Evolutionary conservation across 192 early-diverging fungal species (phyloP).

Genomic region (Tieghemiomyces parasiticus): DNA sequence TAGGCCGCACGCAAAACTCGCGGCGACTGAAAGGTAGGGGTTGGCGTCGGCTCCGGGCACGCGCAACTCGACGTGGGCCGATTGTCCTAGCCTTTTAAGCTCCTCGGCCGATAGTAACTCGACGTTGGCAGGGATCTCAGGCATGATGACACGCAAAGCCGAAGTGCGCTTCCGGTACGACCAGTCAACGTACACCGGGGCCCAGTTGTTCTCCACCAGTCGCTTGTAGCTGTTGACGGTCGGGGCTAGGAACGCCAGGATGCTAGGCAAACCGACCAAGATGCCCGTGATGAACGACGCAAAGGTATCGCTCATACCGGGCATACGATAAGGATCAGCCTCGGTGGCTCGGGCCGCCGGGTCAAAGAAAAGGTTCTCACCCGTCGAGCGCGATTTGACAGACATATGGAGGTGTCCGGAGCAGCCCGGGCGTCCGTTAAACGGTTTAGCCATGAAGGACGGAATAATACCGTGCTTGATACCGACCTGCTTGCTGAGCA

Average conservation of each 20-base stretch:
- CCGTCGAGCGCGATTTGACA: constrained; percentile 26
- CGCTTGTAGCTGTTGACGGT: constrained; percentile 77
- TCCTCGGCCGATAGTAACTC: no score
- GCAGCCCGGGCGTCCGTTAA: constrained; percentile 51
- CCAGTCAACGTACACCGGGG: constrained; percentile 65
- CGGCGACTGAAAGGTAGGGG: constrained; percentile 55
- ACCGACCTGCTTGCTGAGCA: constrained; percentile 52
- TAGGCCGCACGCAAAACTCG: constrained; percentile 51
- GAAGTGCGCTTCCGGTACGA: constrained; percentile 55
- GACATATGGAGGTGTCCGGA: constrained; percentile 70
- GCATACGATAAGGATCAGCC: constrained; percentile 12
- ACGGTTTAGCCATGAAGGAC: constrained; percentile 78
- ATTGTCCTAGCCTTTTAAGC: no score
- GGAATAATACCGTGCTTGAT: constrained; percentile 51
- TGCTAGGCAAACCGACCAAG: constrained; percentile 44
- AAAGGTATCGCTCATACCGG: constrained; percentile 34
- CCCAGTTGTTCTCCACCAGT: constrained; percentile 71
- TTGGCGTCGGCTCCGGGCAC: constrained; percentile 76
- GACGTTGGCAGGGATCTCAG: no score
- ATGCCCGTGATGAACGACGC: constrained; percentile 35
- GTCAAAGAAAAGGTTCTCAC: constrained; percentile 36
- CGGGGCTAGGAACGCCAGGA: constrained; percentile 59
- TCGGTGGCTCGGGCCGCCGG: constrained; percentile 6
- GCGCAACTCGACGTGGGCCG: constrained; percentile 61
- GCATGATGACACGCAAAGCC: constrained; percentile 58